Evolutionary conservation across 2,329 filamentous ascomycete species (phyloP).

Genomic region (Coniochaeta sp.): DNA sequence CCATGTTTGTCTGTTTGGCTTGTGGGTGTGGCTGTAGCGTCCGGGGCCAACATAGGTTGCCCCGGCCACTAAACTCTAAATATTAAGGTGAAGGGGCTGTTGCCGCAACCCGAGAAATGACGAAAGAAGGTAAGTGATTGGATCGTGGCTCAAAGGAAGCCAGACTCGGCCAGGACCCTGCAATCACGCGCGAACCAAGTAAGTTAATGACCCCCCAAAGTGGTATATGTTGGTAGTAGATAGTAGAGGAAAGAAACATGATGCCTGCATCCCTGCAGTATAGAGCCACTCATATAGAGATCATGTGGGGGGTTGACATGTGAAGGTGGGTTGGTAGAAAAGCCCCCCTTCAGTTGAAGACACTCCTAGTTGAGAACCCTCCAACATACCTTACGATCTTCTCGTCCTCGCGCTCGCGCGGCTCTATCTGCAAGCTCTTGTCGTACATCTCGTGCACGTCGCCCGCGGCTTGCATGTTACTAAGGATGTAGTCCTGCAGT

Average conservation of each 20-base stretch:
- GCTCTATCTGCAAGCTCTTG: conserved; percentile 87
- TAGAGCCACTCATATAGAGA: neutral
- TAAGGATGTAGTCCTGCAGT: conserved; percentile 92
- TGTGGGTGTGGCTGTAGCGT: neutral
- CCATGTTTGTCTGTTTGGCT: neutral
- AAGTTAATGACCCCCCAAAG: conserved; percentile 11
- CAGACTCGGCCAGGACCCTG: conserved; percentile 55
- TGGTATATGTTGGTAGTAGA: conserved; percentile 6
- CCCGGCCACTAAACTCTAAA: neutral
- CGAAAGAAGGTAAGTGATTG: neutral
- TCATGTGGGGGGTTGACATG: conserved; percentile 1
- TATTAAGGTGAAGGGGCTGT: neutral
- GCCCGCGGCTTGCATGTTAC: conserved; percentile 89
- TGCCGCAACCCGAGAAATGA: neutral
- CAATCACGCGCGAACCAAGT: conserved; percentile 14
- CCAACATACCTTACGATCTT: conserved; percentile 91
- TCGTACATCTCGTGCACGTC: conserved; percentile 99
- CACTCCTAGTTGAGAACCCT: conserved; percentile 12
- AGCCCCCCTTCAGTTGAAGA: conserved; percentile 14
- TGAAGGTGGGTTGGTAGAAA: conserved; percentile 14
- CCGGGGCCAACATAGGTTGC: neutral
- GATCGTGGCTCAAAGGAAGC: conserved; percentile 41
- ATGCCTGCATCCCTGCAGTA: conserved; percentile 5
- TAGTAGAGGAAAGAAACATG: conserved; percentile 5
- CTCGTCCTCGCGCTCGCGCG: conserved; percentile 93